phyloP scores from a whole-genome alignment of 2,329 filamentous ascomycete genomes.

The Fusarium sp. region DNA sequence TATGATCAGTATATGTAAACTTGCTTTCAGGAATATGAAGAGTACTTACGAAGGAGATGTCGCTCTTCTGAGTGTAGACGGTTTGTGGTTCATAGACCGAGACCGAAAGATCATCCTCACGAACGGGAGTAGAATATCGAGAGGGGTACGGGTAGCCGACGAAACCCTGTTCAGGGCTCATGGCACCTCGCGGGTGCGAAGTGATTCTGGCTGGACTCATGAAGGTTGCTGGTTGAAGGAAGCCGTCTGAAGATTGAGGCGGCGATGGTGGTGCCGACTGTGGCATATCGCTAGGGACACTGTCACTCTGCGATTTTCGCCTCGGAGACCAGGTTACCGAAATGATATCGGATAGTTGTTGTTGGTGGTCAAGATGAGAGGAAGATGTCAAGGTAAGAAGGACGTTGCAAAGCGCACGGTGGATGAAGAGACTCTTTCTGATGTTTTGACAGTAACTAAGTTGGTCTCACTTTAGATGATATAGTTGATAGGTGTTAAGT shows the following conservation, averaged over 20 bases:
- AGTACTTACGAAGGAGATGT: constrained; percentile 33
- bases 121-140: constrained; percentile 35
- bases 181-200: constrained; percentile 24
- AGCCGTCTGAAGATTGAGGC: constrained; percentile 51
- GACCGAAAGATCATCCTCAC: constrained; percentile 31
- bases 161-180: constrained; percentile 18
- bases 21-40: not conserved
- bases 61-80: constrained; percentile 31
- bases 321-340: not conserved
- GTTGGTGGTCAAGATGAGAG: constrained; percentile 7
- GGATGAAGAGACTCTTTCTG: constrained; percentile 19
- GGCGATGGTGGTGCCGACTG: constrained; percentile 58
- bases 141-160: constrained; percentile 17
- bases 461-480: constrained; percentile 32
- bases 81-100: constrained; percentile 30
- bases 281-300: constrained; percentile 48
- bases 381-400: constrained; percentile 5
- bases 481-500: constrained; percentile 17
- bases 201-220: constrained; percentile 27
- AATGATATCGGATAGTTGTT: constrained; percentile 1
- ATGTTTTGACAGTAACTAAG: constrained; percentile 37
- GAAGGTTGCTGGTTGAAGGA: constrained; percentile 21
- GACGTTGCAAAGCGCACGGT: constrained; percentile 21
- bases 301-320: constrained; percentile 4
- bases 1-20: not conserved